A percentile compares a stretch with the other conserved stretches of the same genome.
These are phyloP conservation scores for Leccinum sublutescens DNA, from an alignment of 768 basidiomycete species.

Conservation along the genomic window DNA sequence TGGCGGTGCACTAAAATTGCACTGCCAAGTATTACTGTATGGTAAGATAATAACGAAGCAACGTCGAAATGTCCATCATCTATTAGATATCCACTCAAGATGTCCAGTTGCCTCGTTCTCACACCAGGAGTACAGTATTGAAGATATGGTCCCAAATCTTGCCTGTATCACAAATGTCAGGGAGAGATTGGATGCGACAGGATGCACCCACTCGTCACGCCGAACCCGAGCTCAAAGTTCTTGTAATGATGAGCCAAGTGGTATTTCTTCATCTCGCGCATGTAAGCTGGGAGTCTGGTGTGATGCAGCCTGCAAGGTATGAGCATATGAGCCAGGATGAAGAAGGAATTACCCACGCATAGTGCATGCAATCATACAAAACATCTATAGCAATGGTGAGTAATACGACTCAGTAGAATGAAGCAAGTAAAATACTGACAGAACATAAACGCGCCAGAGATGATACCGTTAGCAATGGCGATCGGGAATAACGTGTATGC, in stretches of 20 bases:
- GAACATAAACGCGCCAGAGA: constrained; percentile 73
- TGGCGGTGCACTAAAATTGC: constrained; percentile 15
- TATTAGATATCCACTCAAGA: not conserved
- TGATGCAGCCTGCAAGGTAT: constrained; percentile 65
- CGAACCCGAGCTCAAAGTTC: constrained; percentile 96
- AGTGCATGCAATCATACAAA: constrained; percentile 89
- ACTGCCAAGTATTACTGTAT: constrained; percentile 7
- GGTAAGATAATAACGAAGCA: constrained; percentile 10
- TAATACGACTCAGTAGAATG: not conserved
- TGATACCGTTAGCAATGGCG: constrained; percentile 87
- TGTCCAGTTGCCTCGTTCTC: constrained; percentile 11
- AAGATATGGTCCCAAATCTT: constrained; percentile 96
- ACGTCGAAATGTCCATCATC: not conserved
- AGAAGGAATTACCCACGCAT: constrained; percentile 57
- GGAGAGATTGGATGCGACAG: not conserved
- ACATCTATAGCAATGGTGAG: constrained; percentile 51
- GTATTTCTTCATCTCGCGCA: constrained; percentile 94
- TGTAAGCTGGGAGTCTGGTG: constrained; percentile 78
- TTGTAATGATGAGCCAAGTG: constrained; percentile 98
- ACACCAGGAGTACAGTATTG: constrained; percentile 74
- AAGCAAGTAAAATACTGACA: constrained; percentile 45
- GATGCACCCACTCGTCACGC: constrained; percentile 75
- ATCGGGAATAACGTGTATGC: constrained; percentile 80
- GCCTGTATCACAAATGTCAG: constrained; percentile 40
- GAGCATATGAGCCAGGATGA: not conserved